Conservation (phyloP, 805 yeast species). For the Debaryomyces hansenii region DNA sequence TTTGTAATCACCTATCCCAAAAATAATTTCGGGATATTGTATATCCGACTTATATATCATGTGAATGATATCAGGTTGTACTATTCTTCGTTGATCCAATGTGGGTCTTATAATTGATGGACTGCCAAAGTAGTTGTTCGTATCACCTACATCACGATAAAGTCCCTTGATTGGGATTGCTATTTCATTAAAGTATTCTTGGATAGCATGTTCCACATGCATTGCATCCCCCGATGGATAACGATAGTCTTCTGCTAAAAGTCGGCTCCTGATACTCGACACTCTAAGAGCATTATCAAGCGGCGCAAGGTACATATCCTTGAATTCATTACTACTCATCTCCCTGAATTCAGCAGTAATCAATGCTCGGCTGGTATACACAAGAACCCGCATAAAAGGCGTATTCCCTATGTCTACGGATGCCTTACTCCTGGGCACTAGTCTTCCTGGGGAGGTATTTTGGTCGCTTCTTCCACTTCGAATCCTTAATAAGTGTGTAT, state of each 20-base stretch:
- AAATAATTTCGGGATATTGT: neutral
- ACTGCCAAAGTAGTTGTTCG: neutral
- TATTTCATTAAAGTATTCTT: neutral
- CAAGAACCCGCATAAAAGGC: too few species aligned
- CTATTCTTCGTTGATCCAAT: neutral
- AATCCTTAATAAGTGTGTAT: too few species aligned
- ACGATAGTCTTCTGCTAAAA: neutral
- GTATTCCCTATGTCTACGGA: too few species aligned
- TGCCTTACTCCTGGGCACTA: too few species aligned
- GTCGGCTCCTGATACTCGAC: neutral
- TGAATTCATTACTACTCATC: too few species aligned
- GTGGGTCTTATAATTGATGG: neutral
- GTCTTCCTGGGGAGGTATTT: too few species aligned
- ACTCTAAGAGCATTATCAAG: slow-evolving; percentile 1
- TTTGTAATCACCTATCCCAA: slow-evolving; percentile 3
- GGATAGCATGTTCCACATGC: neutral
- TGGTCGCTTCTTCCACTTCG: too few species aligned
- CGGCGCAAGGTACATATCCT: neutral
- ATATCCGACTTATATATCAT: neutral
- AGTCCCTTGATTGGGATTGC: neutral
- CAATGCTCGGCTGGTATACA: too few species aligned
- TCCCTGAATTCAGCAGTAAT: too few species aligned
- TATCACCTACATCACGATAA: neutral
- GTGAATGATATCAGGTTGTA: neutral
- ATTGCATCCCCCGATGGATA: slow-evolving; percentile 1